Evolutionary conservation across 2,329 filamentous ascomycete genomes (phyloP).

Genomic region (Ceratocystiopsis sp.): DNA sequence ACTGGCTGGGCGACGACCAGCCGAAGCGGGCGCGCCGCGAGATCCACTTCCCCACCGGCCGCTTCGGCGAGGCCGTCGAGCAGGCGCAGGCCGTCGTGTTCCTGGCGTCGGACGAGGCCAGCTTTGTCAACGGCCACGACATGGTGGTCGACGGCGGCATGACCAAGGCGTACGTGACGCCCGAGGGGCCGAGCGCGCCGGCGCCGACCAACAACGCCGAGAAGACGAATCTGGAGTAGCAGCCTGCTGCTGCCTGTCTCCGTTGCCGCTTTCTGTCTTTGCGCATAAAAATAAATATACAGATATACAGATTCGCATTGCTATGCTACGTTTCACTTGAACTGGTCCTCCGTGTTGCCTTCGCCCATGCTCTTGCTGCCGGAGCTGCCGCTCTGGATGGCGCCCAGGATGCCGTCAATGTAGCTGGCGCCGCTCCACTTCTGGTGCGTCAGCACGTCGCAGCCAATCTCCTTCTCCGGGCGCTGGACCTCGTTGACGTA

Average conservation of each 20-base stretch:
- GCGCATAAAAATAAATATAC: too few relatives aligned
- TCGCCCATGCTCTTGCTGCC: constrained; percentile 88
- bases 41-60: constrained; percentile 74
- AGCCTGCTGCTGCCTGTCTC: too few relatives aligned
- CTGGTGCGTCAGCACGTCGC: constrained; percentile 89
- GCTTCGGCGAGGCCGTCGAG: constrained; percentile 87
- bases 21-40: constrained; percentile 69
- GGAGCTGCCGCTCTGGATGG: constrained; percentile 81
- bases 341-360: constrained; percentile 72
- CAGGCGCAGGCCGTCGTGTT: constrained; percentile 83
- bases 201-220: constrained; percentile 42
- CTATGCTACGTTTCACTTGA: constrained; percentile 19
- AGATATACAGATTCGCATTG: too few relatives aligned
- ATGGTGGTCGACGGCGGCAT: constrained; percentile 94
- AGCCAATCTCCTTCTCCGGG: constrained; percentile 75
- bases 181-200: constrained; percentile 37
- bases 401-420: constrained; percentile 77
- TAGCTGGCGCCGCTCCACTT: constrained; percentile 59
- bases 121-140: constrained; percentile 80
- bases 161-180: constrained; percentile 74
- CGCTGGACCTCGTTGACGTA: constrained; percentile 91
- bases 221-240: too few relatives aligned
- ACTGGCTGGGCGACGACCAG: constrained; percentile 80
- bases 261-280: too few relatives aligned
- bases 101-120: constrained; percentile 71